Evolutionary conservation across 2,329 filamentous ascomycete genomes (phyloP), one percentile per base, ranked within the genome.

Genomic region (Trichoderma sp.): DNA sequence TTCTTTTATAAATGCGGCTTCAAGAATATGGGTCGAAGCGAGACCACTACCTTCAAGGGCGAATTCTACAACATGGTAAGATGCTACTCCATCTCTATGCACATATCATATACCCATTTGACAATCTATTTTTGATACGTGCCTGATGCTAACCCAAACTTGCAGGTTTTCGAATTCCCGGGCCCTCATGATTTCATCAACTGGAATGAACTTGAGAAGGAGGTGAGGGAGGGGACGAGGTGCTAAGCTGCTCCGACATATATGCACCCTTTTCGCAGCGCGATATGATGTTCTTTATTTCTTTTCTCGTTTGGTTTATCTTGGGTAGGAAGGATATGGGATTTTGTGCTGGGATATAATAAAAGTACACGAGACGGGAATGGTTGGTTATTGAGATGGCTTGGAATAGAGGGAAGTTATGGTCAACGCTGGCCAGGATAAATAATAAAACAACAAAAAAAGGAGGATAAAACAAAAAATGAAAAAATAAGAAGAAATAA

Each of bases 1-100:
- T 97, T 91, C 77, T 97, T 97, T 76, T 85, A 90, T 76, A 84
- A 84, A n/a, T 85, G 92, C 72, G 88, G 92, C 0, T 97, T 95
- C 76, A 81, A 82, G 71, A 87, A 90, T 72, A 78, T 84, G 34
- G 92, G 93, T 0, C 81, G 84, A 59, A 95, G 92, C 77, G 80
- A 86, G 69, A 90, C 87, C 60, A 83, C 86, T 68, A 93, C 93
- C 79, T 91, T 89, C 22, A 92, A 92, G 42, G 92, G 92, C 35
- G 89, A 88, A 19, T 97, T 93, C 93, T 84, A 87, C 72, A 89
- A 95, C 76, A 89, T 97, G 92, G 91, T 93, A 77, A 77, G 83
- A 56, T 69, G 39, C 35, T n/a, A 22, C 8, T 9, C 10, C 17
- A 35, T 15, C 42, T 10, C 22, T 37, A 2, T 25, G 27, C 19